phyloP scores from a whole-genome alignment of 2,329 filamentous ascomycete genomes.

The Pseudogymnoascus destructans region DNA sequence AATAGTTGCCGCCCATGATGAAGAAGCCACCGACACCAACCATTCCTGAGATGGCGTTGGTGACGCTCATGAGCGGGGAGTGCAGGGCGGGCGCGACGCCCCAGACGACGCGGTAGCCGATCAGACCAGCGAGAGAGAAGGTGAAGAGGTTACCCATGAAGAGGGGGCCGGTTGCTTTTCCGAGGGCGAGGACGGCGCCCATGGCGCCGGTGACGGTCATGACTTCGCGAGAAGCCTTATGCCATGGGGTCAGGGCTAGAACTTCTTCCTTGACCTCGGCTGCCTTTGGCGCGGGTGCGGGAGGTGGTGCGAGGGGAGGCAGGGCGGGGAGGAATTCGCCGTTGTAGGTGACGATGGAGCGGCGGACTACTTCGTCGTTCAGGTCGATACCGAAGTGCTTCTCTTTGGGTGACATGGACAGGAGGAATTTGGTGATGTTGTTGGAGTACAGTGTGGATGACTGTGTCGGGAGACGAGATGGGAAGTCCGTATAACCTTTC shows the following conservation, averaged over 20 bases:
- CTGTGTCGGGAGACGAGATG: constrained; percentile 75
- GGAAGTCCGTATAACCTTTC: constrained; percentile 69
- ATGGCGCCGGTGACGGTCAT: constrained; percentile 63
- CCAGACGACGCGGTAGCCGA: constrained; percentile 83
- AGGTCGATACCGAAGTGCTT: constrained; percentile 72
- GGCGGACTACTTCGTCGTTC: constrained; percentile 72
- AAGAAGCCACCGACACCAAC: constrained; percentile 82
- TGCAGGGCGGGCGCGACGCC: constrained; percentile 73
- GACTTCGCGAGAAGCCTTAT: constrained; percentile 66
- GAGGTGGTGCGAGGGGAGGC: constrained; percentile 51
- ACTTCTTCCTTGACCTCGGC: constrained; percentile 40
- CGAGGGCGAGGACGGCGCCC: constrained; percentile 59
- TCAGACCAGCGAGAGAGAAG: constrained; percentile 69
- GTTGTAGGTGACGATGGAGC: constrained; percentile 68
- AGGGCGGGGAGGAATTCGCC: constrained; percentile 65
- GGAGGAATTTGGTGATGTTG: constrained; percentile 79
- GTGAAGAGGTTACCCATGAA: constrained; percentile 86
- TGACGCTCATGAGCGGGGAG: constrained; percentile 83
- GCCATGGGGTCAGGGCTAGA: constrained; percentile 66
- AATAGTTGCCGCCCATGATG: constrained; percentile 69
- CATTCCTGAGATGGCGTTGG: constrained; percentile 82
- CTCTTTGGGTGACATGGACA: constrained; percentile 67
- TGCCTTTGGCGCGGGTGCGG: constrained; percentile 37
- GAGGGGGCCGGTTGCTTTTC: constrained; percentile 66
- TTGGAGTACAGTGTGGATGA: constrained; percentile 86